Percentiles rank a stretch among this genome's conserved stretches.
These are phyloP conservation scores for Quercus cerris DNA, from an alignment of 306 rosid genomes.

Conservation along the genomic window DNA sequence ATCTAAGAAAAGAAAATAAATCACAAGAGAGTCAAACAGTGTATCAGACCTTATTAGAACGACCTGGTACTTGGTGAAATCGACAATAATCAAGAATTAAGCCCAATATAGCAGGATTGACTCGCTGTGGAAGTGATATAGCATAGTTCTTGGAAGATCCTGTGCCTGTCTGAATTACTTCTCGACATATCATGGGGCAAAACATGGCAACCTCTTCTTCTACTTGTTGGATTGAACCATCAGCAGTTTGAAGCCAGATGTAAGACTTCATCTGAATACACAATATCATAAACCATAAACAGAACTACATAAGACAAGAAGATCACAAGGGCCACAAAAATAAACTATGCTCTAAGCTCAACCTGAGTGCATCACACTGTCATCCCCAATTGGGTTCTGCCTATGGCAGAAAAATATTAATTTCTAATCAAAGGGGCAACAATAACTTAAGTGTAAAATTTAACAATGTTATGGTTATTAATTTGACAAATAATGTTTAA, in stretches of 20 bases:
- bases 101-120: constrained; percentile 74
- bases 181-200: constrained; percentile 87
- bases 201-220: constrained; percentile 93
- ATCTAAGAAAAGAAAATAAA: constrained; percentile 3
- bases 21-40: constrained; percentile 10
- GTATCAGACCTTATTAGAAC: constrained; percentile 68
- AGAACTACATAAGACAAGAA: constrained; percentile 14
- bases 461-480: background rate
- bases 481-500: too few relatives aligned
- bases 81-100: constrained; percentile 81
- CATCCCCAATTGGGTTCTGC: background rate
- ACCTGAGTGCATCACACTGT: background rate
- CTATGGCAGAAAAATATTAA: background rate
- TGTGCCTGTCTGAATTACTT: constrained; percentile 73
- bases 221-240: constrained; percentile 89
- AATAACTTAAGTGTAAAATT: background rate
- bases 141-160: constrained; percentile 87
- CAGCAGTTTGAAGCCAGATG: constrained; percentile 86
- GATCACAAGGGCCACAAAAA: constrained; percentile 2
- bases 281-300: constrained; percentile 16
- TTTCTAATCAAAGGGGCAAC: background rate
- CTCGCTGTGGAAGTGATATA: constrained; percentile 81
- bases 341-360: background rate
- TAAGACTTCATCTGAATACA: constrained; percentile 71
- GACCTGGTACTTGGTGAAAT: constrained; percentile 83